Base-by-base conservation (phyloP, 129 eudicot genomes). In the Sambucus nigra region DNA sequence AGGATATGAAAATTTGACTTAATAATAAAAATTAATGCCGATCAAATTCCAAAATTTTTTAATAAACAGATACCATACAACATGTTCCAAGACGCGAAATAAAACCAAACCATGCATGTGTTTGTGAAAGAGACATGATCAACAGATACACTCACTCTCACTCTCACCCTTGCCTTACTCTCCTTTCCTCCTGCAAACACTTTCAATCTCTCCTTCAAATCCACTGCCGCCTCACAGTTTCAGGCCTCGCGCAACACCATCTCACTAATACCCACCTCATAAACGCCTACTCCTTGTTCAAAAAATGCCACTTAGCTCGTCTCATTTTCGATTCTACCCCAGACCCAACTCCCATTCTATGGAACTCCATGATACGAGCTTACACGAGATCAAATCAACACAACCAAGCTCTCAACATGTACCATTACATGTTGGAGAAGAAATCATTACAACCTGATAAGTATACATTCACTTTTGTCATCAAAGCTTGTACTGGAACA, bases 401-500 rank as follows among this genome's bases (percentile, higher is more conserved):
- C 32, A 50, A 69, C 54, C 65, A 72, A 63, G 80, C 87, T 33
- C 53, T 79, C 0, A 8, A 55, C 35, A 42, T 83, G 58, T 83
- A 61, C 62, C 75, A 64, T 63, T 55, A 55, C 20, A 75, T 83
- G 84, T 15, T 60, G 29, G 24, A 57, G 0, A n/a, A n/a, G n/a
- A 55, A 32, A 23, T 5, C 18, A 1, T 19, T 67, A 1, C 59
- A 51, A 32, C 82, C 86, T 0, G 87, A 83, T 23, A 83, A 79
- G 61, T 79, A 72, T 49, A 83, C 87, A 49, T 83, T 51, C 55
- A 79, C 83, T 19, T 83, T 69, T 79, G 72, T 80, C 23, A 62
- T 79, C 24, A 83, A 83, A 73, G 87, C 87, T 51, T 83, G 94
- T 50, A 70, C 94, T 54, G 71, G 73, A 5, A 60, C 59, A 46